phyloP scores from a whole-genome alignment of 164 flowering plant genomes.

The Macadamia integrifolia region DNA sequence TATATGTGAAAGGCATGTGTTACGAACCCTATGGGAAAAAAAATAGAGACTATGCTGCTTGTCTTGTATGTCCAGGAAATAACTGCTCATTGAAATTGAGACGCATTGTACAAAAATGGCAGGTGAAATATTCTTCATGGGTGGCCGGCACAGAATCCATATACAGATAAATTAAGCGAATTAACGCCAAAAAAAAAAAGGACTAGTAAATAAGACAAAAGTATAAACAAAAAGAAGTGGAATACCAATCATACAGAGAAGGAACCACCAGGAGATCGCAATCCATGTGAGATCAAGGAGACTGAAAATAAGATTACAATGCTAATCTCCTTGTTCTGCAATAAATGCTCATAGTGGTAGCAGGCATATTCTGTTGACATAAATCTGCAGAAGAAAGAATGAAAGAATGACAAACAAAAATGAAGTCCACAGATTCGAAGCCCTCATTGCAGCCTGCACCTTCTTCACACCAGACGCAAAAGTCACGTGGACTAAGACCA shows the following conservation, averaged over 20 bases:
- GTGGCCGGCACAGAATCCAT: slow-evolving; percentile 8
- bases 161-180: slow-evolving; percentile 6
- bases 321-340: neutral
- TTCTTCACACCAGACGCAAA: slow-evolving; percentile 9
- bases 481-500: slow-evolving; percentile 7
- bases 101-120: slow-evolving; percentile 10
- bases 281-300: neutral
- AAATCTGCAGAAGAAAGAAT: slow-evolving; percentile 9
- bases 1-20: too few species aligned
- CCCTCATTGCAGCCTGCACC: slow-evolving; percentile 13
- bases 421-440: slow-evolving; percentile 9
- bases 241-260: neutral
- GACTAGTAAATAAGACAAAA: neutral
- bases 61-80: neutral
- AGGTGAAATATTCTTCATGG: neutral
- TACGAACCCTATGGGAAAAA: too few species aligned
- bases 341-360: neutral
- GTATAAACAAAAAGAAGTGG: slow-evolving; percentile 2
- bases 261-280: neutral
- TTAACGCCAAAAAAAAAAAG: slow-evolving; percentile 6
- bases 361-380: neutral
- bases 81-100: neutral
- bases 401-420: slow-evolving; percentile 14
- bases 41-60: too few species aligned
- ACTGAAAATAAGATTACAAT: slow-evolving; percentile 2